phyloP scores from a whole-genome alignment of 805 yeast genomes.

The Saturnispora zaruensis region DNA sequence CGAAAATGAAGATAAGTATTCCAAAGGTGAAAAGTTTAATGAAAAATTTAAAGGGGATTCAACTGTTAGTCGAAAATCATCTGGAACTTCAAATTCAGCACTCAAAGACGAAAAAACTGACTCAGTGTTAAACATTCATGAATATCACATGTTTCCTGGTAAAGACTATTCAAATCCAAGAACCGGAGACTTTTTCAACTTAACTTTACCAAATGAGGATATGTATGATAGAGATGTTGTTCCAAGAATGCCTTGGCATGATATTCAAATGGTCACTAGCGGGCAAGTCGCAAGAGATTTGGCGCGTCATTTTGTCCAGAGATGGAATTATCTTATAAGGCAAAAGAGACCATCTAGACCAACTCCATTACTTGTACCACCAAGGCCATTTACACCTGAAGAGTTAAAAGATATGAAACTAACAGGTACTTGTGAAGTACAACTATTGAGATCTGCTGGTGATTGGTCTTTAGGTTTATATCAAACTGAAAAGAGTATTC shows the following conservation, averaged over 20 bases:
- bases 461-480: constrained; percentile 89
- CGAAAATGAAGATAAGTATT: constrained; percentile 23
- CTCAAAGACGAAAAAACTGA: background rate
- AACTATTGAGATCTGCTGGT: constrained; percentile 81
- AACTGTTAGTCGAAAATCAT: constrained; percentile 11
- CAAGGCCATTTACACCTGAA: constrained; percentile 71
- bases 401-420: constrained; percentile 56
- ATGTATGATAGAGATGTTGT: constrained; percentile 75
- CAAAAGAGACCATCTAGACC: constrained; percentile 92
- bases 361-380: constrained; percentile 88
- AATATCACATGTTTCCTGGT: constrained; percentile 80
- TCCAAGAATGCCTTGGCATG: constrained; percentile 99
- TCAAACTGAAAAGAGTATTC: constrained; percentile 81
- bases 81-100: background rate
- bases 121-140: constrained; percentile 17
- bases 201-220: constrained; percentile 82
- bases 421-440: constrained; percentile 86
- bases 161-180: constrained; percentile 97
- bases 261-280: constrained; percentile 89
- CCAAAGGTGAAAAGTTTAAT: background rate
- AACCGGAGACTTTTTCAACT: constrained; percentile 71
- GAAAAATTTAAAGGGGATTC: background rate
- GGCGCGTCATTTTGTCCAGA: constrained; percentile 88
- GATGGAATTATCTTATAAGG: constrained; percentile 91
- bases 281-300: constrained; percentile 94